Percentiles rank a stretch among this genome's conserved stretches.
Evolutionary conservation across 495 filamentous ascomycete species (phyloP).

Genomic region (Neurospora hispaniola): DNA sequence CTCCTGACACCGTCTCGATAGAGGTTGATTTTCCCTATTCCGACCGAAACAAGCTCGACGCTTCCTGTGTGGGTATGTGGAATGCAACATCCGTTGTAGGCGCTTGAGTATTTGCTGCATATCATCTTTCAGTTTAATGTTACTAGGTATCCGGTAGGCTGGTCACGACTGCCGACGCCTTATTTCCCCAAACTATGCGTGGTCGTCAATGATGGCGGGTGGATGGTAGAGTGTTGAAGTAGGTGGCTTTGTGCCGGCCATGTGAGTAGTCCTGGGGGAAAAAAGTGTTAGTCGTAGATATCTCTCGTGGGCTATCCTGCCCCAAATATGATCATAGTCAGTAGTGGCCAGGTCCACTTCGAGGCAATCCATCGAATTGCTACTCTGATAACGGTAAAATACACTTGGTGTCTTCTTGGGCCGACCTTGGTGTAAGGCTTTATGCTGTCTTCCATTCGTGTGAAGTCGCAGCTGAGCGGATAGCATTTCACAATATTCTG

Average conservation of each 20-base stretch:
- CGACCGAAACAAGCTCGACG: conserved; percentile 35
- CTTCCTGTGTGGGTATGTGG: conserved; percentile 39
- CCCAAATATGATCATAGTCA: background rate
- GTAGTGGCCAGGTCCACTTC: background rate
- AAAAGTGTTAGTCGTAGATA: background rate
- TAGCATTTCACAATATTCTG: conserved; percentile 76
- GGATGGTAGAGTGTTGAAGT: conserved; percentile 30
- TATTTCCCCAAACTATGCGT: conserved; percentile 41
- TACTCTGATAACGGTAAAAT: background rate
- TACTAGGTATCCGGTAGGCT: conserved; percentile 40
- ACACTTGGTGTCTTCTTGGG: background rate
- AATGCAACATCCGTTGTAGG: conserved; percentile 17
- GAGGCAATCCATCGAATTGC: background rate
- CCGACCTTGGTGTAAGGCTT: background rate
- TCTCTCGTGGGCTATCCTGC: background rate
- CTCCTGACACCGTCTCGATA: conserved; percentile 38
- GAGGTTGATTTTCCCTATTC: conserved; percentile 37
- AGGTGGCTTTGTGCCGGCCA: conserved; percentile 34
- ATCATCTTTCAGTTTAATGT: conserved; percentile 39
- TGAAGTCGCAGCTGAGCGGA: conserved; percentile 10
- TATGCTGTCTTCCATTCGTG: background rate
- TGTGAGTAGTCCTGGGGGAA: conserved; percentile 4
- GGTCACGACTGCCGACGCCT: conserved; percentile 41
- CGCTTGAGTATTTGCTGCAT: conserved; percentile 39
- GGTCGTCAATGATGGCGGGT: conserved; percentile 32